Evolutionary conservation across 2,329 filamentous ascomycete genomes (phyloP).

Genomic region (Colletotrichum cordylinicola): DNA sequence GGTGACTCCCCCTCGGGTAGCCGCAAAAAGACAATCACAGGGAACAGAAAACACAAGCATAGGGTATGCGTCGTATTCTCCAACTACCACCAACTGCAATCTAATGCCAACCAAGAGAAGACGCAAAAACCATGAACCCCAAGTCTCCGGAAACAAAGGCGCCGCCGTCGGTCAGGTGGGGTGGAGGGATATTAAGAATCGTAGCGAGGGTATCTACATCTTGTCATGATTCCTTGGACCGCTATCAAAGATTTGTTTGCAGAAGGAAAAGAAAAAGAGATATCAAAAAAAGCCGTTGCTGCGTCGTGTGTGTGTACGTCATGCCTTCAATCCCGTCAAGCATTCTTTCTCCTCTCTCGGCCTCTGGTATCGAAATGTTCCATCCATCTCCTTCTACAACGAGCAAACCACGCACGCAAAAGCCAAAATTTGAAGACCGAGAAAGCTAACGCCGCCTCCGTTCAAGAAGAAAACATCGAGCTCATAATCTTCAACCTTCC

Average conservation of each 20-base stretch:
- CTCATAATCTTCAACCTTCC: not conserved
- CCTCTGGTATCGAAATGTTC: conserved; percentile 14
- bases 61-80: not conserved
- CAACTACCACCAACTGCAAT: not conserved
- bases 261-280: not conserved
- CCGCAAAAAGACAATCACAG: not conserved
- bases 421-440: not conserved
- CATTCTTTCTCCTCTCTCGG: not conserved
- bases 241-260: not conserved
- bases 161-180: not conserved
- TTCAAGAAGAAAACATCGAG: not conserved
- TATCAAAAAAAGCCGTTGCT: not conserved
- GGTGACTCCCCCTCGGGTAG: not conserved
- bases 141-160: not conserved
- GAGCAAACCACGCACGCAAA: not conserved
- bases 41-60: not conserved
- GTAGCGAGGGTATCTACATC: conserved; percentile 11
- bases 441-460: not conserved
- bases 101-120: not conserved
- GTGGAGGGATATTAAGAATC: not conserved
- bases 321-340: not conserved
- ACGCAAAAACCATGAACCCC: not conserved
- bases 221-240: conserved; percentile 3
- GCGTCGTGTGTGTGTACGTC: not conserved
- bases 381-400: not conserved